These are phyloP conservation scores for Termitomyces sp. DNA, from an alignment of 768 basidiomycete genomes.

Conservation along the genomic window DNA sequence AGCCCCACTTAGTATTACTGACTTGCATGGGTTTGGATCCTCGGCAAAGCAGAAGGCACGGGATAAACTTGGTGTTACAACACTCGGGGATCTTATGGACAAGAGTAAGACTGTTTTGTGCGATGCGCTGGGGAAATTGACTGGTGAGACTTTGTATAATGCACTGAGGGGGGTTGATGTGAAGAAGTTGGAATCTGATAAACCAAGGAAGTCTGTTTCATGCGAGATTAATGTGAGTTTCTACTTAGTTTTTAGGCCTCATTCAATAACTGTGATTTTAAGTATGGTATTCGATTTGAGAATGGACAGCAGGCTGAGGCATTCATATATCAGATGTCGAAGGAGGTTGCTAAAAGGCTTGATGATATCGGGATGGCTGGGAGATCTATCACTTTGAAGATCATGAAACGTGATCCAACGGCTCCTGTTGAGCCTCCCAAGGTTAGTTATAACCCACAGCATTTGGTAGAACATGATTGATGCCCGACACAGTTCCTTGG, in stretches of 20 bases:
- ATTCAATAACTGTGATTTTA: constrained; percentile 19
- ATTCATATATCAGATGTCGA: constrained; percentile 73
- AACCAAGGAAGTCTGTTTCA: constrained; percentile 85
- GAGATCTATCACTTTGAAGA: constrained; percentile 73
- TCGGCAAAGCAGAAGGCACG: constrained; percentile 71
- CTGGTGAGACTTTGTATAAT: constrained; percentile 82
- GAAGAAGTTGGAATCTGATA: constrained; percentile 73
- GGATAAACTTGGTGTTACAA: constrained; percentile 71
- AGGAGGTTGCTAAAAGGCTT: constrained; percentile 70
- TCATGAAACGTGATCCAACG: constrained; percentile 80
- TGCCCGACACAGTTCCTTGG: constrained; percentile 67
- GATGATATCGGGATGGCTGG: constrained; percentile 66
- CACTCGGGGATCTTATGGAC: constrained; percentile 59
- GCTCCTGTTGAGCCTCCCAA: constrained; percentile 91
- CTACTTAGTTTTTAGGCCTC: too few species aligned
- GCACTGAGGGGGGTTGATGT: constrained; percentile 82
- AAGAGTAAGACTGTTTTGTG: constrained; percentile 63
- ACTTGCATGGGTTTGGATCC: constrained; percentile 84
- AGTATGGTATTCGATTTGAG: constrained; percentile 97
- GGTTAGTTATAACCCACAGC: constrained; percentile 33
- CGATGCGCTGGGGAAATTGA: constrained; percentile 70
- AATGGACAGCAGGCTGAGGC: constrained; percentile 73
- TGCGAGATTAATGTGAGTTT: constrained; percentile 88
- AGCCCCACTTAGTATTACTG: constrained; percentile 65
- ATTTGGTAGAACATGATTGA: background rate